Percentiles rank a stretch among this genome's conserved stretches.
Conservation (phyloP, 73 alveolate genomes). For the Paramecium octaurelia region DNA sequence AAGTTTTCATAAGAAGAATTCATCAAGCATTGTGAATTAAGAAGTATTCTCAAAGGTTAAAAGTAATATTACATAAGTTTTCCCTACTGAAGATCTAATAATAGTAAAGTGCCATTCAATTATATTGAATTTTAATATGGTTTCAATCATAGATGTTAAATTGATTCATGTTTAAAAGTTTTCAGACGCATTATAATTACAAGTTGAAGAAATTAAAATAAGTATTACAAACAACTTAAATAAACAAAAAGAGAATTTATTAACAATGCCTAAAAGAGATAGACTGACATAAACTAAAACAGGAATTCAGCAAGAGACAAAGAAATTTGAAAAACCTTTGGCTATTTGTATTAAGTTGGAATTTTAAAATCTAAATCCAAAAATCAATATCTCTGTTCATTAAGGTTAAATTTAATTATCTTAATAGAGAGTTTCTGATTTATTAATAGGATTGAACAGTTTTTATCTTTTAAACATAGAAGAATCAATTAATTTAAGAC, state of each 20-base stretch:
- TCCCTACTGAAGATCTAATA: background rate
- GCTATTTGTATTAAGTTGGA: background rate
- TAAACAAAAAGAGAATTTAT: background rate
- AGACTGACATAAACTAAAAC: background rate
- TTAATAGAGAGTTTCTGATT: background rate
- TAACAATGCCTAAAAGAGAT: background rate
- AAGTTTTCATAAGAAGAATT: background rate
- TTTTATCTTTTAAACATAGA: background rate
- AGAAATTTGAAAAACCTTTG: background rate
- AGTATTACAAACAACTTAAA: background rate
- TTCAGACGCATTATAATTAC: background rate
- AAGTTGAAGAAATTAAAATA: background rate
- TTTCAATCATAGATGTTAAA: background rate
- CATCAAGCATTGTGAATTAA: background rate
- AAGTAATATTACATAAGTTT: background rate
- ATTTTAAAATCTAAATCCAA: background rate
- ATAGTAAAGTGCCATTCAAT: background rate
- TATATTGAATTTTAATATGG: background rate
- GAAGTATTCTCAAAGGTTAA: background rate
- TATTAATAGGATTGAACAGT: slow-evolving; percentile 14
- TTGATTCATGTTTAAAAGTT: background rate
- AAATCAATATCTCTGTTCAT: background rate
- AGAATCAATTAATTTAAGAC: background rate
- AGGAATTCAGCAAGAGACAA: background rate
- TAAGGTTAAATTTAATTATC: background rate